phyloP scores from a whole-genome alignment of 768 basidiomycete species.

The Amyloporia xantha region DNA sequence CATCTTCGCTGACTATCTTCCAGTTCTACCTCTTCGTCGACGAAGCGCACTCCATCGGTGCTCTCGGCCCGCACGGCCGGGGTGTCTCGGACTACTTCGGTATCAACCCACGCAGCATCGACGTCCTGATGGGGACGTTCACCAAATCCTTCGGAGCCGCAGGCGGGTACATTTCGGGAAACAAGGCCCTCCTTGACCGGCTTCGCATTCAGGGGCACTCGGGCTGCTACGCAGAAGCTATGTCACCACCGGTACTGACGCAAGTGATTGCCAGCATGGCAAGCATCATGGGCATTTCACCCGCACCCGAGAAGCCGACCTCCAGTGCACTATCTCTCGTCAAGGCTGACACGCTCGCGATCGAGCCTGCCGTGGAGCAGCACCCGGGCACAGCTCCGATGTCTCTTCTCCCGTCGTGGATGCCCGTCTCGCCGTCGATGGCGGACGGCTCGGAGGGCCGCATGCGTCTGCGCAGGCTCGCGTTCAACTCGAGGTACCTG shows the following conservation, averaged over 20 bases:
- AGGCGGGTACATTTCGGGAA: slow-evolving; percentile 91
- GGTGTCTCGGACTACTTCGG: slow-evolving; percentile 95
- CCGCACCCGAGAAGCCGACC: slow-evolving; percentile 26
- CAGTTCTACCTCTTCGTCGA: slow-evolving; percentile 96
- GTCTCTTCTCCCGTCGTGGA: slow-evolving; percentile 66
- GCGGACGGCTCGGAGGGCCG: slow-evolving; percentile 81
- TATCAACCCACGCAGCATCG: slow-evolving; percentile 71
- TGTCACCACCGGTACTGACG: slow-evolving; percentile 84
- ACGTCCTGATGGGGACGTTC: slow-evolving; percentile 98
- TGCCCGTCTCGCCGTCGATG: slow-evolving; percentile 64
- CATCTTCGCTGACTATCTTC: not conserved
- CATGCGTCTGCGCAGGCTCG: slow-evolving; percentile 76
- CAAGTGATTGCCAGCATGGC: slow-evolving; percentile 92
- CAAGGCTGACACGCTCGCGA: slow-evolving; percentile 20
- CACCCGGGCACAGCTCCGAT: slow-evolving; percentile 69
- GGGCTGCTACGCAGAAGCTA: slow-evolving; percentile 82
- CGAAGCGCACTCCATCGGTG: slow-evolving; percentile 97
- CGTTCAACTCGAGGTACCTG: slow-evolving; percentile 94
- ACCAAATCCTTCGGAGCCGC: slow-evolving; percentile 93
- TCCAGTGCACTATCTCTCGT: slow-evolving; percentile 28
- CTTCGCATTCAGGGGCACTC: slow-evolving; percentile 79
- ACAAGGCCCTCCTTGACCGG: slow-evolving; percentile 70
- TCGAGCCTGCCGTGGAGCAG: slow-evolving; percentile 29
- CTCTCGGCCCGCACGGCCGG: slow-evolving; percentile 88
- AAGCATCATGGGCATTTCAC: slow-evolving; percentile 86